Conservation (phyloP, 192 early-diverging fungal genomes). For the Chytriomyces confervae region DNA sequence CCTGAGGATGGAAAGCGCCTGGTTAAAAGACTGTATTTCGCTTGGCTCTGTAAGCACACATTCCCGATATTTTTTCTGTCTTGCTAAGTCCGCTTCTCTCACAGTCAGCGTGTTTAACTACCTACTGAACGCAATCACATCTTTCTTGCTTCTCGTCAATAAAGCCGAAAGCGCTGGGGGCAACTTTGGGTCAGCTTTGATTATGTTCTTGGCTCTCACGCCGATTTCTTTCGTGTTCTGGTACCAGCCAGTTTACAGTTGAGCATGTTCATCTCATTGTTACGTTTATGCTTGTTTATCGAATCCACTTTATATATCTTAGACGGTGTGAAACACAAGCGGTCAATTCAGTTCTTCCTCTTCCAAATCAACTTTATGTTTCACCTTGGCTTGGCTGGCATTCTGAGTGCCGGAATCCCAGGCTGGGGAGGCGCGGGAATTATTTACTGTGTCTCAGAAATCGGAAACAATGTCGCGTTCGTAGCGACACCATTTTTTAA, state of each 20-base stretch:
- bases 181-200: conserved; percentile 46
- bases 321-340: conserved; percentile 43
- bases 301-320: not conserved
- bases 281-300: not conserved
- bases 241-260: conserved; percentile 48
- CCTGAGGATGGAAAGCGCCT: conserved; percentile 44
- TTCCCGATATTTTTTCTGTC: not conserved
- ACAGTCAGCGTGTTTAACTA: conserved; percentile 30
- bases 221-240: conserved; percentile 46
- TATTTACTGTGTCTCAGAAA: conserved; percentile 38
- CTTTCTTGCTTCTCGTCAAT: conserved; percentile 42
- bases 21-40: conserved; percentile 47
- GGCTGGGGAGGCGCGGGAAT: conserved; percentile 47
- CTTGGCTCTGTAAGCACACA: conserved; percentile 36
- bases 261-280: not conserved
- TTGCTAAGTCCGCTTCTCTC: not conserved
- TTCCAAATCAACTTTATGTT: conserved; percentile 48
- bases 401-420: conserved; percentile 46
- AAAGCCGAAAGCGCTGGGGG: conserved; percentile 44
- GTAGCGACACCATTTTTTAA: not conserved
- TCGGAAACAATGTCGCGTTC: conserved; percentile 34
- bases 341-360: conserved; percentile 45
- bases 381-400: conserved; percentile 37
- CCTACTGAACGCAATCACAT: conserved; percentile 41
- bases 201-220: conserved; percentile 45